Evolutionary conservation across 768 basidiomycete genomes (phyloP).

Genomic region (Pluteus cervinus): DNA sequence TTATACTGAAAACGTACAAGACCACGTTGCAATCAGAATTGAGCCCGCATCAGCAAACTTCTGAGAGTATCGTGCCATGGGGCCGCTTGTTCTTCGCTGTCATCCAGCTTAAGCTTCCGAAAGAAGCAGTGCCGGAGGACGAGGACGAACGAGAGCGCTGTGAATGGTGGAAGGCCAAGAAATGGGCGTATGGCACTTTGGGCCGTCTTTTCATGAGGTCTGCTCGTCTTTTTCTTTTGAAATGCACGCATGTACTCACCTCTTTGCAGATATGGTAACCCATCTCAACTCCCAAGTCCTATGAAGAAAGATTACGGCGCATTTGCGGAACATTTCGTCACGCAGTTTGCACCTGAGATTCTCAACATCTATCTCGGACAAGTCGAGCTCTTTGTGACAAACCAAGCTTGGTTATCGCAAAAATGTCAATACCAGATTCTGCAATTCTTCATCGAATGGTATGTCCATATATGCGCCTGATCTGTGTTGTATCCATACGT

Average conservation of each 20-base stretch:
- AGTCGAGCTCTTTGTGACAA: constrained; percentile 68
- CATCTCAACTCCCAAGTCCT: constrained; percentile 74
- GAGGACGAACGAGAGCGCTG: constrained; percentile 70
- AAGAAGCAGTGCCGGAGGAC: constrained; percentile 59
- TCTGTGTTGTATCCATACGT: neutral
- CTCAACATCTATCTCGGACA: constrained; percentile 70
- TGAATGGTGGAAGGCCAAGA: constrained; percentile 92
- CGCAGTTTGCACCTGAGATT: constrained; percentile 80
- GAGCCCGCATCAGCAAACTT: constrained; percentile 64
- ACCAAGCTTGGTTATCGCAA: constrained; percentile 73
- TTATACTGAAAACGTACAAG: constrained; percentile 85
- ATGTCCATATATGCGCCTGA: constrained; percentile 13
- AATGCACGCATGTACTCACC: neutral
- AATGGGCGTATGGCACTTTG: constrained; percentile 85
- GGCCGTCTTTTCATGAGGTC: constrained; percentile 75
- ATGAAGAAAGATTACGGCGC: constrained; percentile 61
- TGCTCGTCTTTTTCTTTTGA: constrained; percentile 3
- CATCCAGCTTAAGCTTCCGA: constrained; percentile 65
- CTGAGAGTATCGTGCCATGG: constrained; percentile 81
- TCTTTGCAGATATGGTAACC: constrained; percentile 67
- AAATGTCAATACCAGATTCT: constrained; percentile 83
- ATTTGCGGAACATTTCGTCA: constrained; percentile 76
- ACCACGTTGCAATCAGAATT: constrained; percentile 74
- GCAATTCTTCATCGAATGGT: constrained; percentile 88
- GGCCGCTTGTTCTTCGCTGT: constrained; percentile 77